Percentiles rank a stretch among this genome's conserved stretches.
Evolutionary conservation across 345 rosid species (phyloP).

Genomic region (Eucalyptus caleyi): DNA sequence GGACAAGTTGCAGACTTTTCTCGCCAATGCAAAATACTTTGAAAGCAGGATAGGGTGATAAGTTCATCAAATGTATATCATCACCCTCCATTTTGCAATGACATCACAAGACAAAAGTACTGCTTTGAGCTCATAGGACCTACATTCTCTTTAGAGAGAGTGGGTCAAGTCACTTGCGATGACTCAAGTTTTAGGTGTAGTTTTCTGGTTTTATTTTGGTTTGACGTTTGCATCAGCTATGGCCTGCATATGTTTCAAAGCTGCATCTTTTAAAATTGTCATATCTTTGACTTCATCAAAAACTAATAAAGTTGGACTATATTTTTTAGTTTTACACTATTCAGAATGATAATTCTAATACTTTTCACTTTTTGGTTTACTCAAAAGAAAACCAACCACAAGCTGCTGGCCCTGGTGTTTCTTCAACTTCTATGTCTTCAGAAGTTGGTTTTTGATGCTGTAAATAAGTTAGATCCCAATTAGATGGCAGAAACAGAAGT

Average conservation of each 20-base stretch:
- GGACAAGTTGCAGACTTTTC: neutral
- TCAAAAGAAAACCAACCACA: neutral
- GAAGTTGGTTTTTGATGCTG: neutral
- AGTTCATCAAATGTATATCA: neutral
- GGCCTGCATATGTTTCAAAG: neutral
- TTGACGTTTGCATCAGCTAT: neutral
- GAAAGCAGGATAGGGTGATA: neutral
- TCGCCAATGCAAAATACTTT: neutral
- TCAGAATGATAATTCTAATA: neutral
- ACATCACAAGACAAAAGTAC: neutral
- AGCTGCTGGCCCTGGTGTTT: neutral
- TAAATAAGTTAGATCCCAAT: neutral
- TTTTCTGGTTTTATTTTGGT: neutral
- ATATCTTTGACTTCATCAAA: neutral
- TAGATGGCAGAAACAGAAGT: neutral
- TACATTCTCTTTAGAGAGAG: neutral
- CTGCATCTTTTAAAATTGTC: neutral
- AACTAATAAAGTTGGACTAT: neutral
- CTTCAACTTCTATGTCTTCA: neutral
- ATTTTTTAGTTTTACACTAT: neutral
- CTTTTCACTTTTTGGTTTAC: neutral
- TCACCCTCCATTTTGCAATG: neutral
- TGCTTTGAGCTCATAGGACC: neutral
- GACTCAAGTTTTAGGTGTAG: neutral
- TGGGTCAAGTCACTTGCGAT: neutral